Base-by-base conservation (phyloP, 371 early-diverging fungal genomes). In the Zychaea mexicana region DNA sequence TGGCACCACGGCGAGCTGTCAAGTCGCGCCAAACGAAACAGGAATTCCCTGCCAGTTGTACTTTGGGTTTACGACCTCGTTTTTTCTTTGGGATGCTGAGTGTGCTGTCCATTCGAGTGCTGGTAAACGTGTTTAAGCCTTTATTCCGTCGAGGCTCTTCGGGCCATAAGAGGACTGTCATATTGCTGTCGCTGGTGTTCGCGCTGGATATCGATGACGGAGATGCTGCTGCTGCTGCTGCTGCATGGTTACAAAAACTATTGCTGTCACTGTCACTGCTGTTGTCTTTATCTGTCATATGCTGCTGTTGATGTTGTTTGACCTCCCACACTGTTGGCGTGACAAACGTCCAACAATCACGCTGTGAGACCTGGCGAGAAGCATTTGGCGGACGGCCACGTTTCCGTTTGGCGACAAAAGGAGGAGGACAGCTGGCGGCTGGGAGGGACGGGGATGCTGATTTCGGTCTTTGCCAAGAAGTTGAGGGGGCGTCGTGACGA, bases 11-110 rank as follows among this genome's bases (percentile, higher is more conserved):
- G 9, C 68, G 61, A 33, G 77, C 77, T 42, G 77, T 79, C 17
- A 76, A 53, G 64, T 79, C 79, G 27, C 77, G 66, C 82, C 82
- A 82, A 45, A 82, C 82, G 65, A 79, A 82, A 52, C 82, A 82
- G 3, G 74, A 76, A 42, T 82, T 82, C 22, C 82, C 82, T 10
- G 69, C 77, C 4, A 82, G 45, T 54, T 77, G 75, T 55, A 70
- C 72, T 46, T 82, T 82, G 3, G 82, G 79, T 60, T 79, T 82
- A 21, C 82, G 67, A 3, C 82, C 82, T 49, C 82, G 70, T 49
- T 79, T 82, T 55, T 77, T 77, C 58, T 71, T 77, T 4, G 82
- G 82, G 54, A 76, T 82, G 59, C 71, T 71, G 12, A 82, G 38
- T 13, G 75, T 68, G 42, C 64, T 72, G 52, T 82, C 74, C 77